phyloP scores from a whole-genome alignment of 345 rosid genomes.

The Bruguiera gymnorhiza region DNA sequence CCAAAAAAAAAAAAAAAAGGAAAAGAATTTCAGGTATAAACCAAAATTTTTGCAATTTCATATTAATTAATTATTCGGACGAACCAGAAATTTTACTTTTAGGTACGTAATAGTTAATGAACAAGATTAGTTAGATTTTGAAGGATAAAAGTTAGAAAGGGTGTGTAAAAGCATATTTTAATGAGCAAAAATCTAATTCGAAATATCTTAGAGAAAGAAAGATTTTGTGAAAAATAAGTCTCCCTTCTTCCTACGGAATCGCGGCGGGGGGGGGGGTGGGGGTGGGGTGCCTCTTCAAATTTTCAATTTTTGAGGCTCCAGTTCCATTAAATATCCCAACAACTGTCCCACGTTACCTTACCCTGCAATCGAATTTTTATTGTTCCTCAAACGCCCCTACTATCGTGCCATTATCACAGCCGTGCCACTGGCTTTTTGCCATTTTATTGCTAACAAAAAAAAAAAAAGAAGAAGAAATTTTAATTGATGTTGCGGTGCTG shows the following conservation, averaged over 20 bases:
- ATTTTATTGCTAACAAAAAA: neutral
- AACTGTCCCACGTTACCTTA: constrained; percentile 47
- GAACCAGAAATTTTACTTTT: too few relatives aligned
- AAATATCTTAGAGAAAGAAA: neutral
- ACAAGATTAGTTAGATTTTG: too few relatives aligned
- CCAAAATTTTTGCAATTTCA: too few relatives aligned
- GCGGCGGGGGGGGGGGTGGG: too few relatives aligned
- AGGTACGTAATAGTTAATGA: too few relatives aligned
- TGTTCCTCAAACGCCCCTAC: constrained; percentile 18
- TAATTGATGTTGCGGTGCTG: neutral
- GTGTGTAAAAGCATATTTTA: too few relatives aligned
- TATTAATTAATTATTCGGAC: too few relatives aligned
- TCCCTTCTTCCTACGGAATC: constrained; percentile 49
- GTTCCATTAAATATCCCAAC: constrained; percentile 41
- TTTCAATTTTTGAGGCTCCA: constrained; percentile 58
- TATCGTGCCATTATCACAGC: neutral
- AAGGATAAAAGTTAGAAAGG: too few relatives aligned
- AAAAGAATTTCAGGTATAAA: too few relatives aligned
- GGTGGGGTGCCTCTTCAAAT: constrained; percentile 18
- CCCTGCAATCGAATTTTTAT: neutral
- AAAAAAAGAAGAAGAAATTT: too few relatives aligned
- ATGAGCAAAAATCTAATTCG: too few relatives aligned
- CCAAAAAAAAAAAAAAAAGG: too few relatives aligned
- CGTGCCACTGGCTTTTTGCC: constrained; percentile 5
- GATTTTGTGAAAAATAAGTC: constrained; percentile 27